Percentiles rank a stretch among this genome's conserved stretches.
Conservation (phyloP, 495 filamentous ascomycete species). For the Lasiosphaeria miniovina region DNA sequence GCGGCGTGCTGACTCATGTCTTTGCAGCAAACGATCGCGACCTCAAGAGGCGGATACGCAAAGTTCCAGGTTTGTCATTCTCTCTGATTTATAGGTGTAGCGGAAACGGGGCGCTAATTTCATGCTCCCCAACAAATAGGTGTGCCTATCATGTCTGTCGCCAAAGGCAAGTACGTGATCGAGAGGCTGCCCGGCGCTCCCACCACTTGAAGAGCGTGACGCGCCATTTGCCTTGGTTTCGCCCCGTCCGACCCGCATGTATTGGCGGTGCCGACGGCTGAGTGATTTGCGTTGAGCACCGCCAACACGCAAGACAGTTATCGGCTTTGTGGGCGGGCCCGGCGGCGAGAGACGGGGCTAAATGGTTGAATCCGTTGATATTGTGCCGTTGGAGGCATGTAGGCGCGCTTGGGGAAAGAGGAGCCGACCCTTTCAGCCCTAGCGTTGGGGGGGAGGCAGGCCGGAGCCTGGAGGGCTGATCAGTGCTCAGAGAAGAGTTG, state of each 20-base stretch:
- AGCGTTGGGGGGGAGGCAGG: no score
- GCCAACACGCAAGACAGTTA: not conserved
- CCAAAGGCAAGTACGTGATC: conserved; percentile 84
- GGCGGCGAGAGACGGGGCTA: no score
- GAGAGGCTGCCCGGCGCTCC: conserved; percentile 85
- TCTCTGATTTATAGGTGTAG: not conserved
- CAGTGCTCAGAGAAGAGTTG: no score
- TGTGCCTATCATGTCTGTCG: conserved; percentile 57
- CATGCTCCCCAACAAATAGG: conserved; percentile 17
- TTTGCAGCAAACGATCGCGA: conserved; percentile 76
- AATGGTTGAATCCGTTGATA: no score
- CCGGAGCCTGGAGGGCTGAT: no score
- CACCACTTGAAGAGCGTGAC: conserved; percentile 18
- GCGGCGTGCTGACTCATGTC: not conserved
- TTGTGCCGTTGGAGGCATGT: no score
- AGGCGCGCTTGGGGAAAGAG: no score
- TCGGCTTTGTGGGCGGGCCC: no score
- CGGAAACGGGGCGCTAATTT: not conserved
- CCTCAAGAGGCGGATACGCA: conserved; percentile 75
- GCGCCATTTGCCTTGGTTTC: not conserved
- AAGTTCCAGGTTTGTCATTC: conserved; percentile 52
- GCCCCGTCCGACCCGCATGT: not conserved
- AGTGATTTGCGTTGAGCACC: no score
- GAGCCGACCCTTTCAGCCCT: no score
- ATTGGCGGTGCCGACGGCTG: not conserved